A percentile compares a stretch with the other conserved stretches of the same genome.
Conservation (phyloP, 176 grass and related monocot species). For the Aegilops tauschii region DNA sequence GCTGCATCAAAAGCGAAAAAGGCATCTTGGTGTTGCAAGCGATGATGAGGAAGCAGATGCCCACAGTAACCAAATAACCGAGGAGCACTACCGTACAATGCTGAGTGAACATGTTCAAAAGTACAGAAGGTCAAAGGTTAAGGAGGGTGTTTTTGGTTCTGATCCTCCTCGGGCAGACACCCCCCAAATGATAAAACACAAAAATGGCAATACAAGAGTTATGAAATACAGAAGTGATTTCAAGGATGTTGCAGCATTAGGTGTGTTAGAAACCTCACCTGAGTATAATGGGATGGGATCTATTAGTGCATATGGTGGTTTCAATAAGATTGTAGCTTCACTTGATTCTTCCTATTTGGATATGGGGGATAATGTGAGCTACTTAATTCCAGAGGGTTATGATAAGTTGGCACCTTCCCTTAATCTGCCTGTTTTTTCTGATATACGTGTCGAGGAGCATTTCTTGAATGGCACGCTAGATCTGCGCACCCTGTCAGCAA, state of each 20-base stretch:
- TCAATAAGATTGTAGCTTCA: slow-evolving; percentile 62
- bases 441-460: slow-evolving; percentile 73
- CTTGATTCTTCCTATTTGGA: slow-evolving; percentile 82
- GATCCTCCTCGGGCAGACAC: slow-evolving; percentile 36
- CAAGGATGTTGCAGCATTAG: slow-evolving; percentile 25
- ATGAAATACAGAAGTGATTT: slow-evolving; percentile 41
- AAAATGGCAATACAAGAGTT: slow-evolving; percentile 40
- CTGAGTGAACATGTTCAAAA: slow-evolving; percentile 85
- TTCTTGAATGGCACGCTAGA: slow-evolving; percentile 70
- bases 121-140: slow-evolving; percentile 56
- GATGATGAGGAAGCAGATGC: slow-evolving; percentile 60
- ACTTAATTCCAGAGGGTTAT: slow-evolving; percentile 77
- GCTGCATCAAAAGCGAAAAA: slow-evolving; percentile 47
- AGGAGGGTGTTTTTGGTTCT: slow-evolving; percentile 52
- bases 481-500: slow-evolving; percentile 65
- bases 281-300: slow-evolving; percentile 41
- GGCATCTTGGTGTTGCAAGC: slow-evolving; percentile 40
- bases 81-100: slow-evolving; percentile 93
- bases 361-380: slow-evolving; percentile 81
- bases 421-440: slow-evolving; percentile 79
- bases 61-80: slow-evolving; percentile 63
- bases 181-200: slow-evolving; percentile 35
- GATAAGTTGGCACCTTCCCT: slow-evolving; percentile 81
- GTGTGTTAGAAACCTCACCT: slow-evolving; percentile 35
- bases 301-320: slow-evolving; percentile 57